A percentile compares a stretch with the other conserved stretches of the same genome.
Evolutionary conservation across 352 stramenopile genomes (phyloP).

Genomic region (Pythium insidiosum): DNA sequence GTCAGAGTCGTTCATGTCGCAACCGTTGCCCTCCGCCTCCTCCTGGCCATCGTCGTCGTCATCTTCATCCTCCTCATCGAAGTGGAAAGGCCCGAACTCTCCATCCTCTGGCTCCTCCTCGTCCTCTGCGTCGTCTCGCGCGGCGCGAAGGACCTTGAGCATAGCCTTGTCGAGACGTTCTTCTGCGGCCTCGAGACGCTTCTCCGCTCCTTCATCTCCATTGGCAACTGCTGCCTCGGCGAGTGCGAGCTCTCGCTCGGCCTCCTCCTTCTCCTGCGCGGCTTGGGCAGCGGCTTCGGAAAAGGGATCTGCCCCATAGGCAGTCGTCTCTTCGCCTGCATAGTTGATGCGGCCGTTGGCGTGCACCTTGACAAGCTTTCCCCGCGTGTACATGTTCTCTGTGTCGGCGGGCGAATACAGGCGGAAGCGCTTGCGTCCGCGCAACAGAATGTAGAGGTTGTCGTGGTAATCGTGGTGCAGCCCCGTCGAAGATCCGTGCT

Average conservation of each 20-base stretch:
- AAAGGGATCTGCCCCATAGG: constrained; percentile 62
- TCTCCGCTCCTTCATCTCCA: constrained; percentile 34
- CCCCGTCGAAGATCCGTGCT: constrained; percentile 76
- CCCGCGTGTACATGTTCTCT: constrained; percentile 89
- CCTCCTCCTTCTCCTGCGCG: constrained; percentile 49
- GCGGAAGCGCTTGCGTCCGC: constrained; percentile 92
- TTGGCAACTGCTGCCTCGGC: constrained; percentile 47
- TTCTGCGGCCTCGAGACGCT: constrained; percentile 48
- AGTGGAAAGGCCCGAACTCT: constrained; percentile 44
- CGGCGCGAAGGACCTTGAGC: constrained; percentile 64
- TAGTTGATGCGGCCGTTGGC: constrained; percentile 96
- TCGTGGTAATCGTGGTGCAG: constrained; percentile 99
- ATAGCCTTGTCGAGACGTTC: constrained; percentile 60
- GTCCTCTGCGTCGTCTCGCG: constrained; percentile 29
- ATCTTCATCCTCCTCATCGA: constrained; percentile 53
- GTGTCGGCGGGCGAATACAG: constrained; percentile 89
- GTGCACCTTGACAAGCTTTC: constrained; percentile 82
- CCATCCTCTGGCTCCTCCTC: constrained; percentile 21
- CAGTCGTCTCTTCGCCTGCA: constrained; percentile 71
- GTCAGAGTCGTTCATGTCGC: too few species aligned
- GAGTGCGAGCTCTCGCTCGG: constrained; percentile 44
- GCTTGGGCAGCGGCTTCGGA: constrained; percentile 47
- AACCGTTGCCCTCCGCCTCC: too few species aligned
- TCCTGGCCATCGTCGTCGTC: constrained; percentile 33
- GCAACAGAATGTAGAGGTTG: constrained; percentile 96